Evolutionary conservation across 23 red algal genomes (phyloP).

Genomic region (Cyanidiococcus yangmingshanensis): DNA sequence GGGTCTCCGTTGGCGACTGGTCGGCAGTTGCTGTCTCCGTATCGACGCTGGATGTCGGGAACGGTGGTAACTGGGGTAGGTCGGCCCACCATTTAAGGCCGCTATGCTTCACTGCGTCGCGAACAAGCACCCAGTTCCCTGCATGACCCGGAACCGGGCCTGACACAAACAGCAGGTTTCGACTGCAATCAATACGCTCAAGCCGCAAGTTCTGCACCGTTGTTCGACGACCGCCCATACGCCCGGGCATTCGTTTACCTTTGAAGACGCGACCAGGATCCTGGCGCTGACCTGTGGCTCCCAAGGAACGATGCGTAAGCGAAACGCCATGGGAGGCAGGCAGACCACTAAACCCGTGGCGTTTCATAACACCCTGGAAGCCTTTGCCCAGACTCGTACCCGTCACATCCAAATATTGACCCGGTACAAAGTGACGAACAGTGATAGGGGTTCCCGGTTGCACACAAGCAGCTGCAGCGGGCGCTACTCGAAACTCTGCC

Average conservation of each 20-base stretch:
- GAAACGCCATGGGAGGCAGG: constrained; percentile 63
- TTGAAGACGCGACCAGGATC: constrained; percentile 48
- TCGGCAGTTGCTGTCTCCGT: no score
- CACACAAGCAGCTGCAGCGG: constrained; percentile 27
- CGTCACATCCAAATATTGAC: constrained; percentile 79
- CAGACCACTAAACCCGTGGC: constrained; percentile 77
- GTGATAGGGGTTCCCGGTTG: constrained; percentile 54
- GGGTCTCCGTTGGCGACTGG: not conserved
- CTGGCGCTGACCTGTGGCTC: constrained; percentile 60
- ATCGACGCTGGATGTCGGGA: not conserved
- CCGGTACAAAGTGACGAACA: constrained; percentile 56
- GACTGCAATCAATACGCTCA: constrained; percentile 46
- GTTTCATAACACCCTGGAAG: constrained; percentile 89
- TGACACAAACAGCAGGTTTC: constrained; percentile 70
- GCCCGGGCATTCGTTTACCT: constrained; percentile 94
- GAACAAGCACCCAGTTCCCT: constrained; percentile 78
- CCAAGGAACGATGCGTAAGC: constrained; percentile 63
- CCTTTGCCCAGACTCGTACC: constrained; percentile 93
- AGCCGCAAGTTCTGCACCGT: constrained; percentile 66
- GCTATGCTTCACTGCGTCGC: constrained; percentile 54
- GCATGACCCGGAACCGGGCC: constrained; percentile 71
- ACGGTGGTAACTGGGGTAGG: not conserved
- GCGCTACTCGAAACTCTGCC: constrained; percentile 59
- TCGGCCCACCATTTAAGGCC: constrained; percentile 9
- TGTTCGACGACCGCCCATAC: constrained; percentile 61